A percentile compares a stretch with the other conserved stretches of the same genome.
Conservation (phyloP, 2,329 filamentous ascomycete species). For the Colletotrichum brevisporum region DNA sequence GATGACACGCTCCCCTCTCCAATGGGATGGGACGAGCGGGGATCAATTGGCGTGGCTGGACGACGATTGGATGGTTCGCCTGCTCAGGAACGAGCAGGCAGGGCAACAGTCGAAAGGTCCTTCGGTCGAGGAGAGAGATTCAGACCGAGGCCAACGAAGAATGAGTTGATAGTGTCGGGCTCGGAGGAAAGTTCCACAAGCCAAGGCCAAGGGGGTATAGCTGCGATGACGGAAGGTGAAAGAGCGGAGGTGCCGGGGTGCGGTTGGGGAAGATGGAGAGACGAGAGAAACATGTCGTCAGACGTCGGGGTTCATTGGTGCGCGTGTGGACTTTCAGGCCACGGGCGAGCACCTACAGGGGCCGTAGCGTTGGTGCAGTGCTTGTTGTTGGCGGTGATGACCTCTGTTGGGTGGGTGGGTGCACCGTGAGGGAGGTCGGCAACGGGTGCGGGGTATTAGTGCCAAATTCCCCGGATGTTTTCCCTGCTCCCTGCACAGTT, state of each 20-base stretch:
- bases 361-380: slow-evolving; percentile 1
- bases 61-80: slow-evolving; percentile 12
- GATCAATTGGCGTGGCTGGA: slow-evolving; percentile 21
- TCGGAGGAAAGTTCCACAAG: neutral
- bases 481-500: slow-evolving; percentile 29
- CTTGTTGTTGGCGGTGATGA: slow-evolving; percentile 12
- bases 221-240: slow-evolving; percentile 32
- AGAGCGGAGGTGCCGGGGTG: slow-evolving; percentile 27
- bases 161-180: neutral
- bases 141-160: slow-evolving; percentile 5
- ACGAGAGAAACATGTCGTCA: slow-evolving; percentile 27
- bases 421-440: slow-evolving; percentile 24
- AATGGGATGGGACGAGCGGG: slow-evolving; percentile 20
- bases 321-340: slow-evolving; percentile 26
- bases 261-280: slow-evolving; percentile 13
- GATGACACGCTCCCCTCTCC: slow-evolving; percentile 35
- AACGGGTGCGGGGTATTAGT: slow-evolving; percentile 40
- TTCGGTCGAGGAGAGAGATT: neutral
- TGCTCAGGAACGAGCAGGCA: slow-evolving; percentile 28
- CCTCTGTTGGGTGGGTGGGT: slow-evolving; percentile 5
- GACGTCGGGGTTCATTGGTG: slow-evolving; percentile 30
- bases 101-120: slow-evolving; percentile 23
- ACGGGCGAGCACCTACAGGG: slow-evolving; percentile 15
- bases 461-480: slow-evolving; percentile 37
- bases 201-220: slow-evolving; percentile 34